Evolutionary conservation across 1,139 yeast species (phyloP).

Genomic region (Blastobotrys serpentis): DNA sequence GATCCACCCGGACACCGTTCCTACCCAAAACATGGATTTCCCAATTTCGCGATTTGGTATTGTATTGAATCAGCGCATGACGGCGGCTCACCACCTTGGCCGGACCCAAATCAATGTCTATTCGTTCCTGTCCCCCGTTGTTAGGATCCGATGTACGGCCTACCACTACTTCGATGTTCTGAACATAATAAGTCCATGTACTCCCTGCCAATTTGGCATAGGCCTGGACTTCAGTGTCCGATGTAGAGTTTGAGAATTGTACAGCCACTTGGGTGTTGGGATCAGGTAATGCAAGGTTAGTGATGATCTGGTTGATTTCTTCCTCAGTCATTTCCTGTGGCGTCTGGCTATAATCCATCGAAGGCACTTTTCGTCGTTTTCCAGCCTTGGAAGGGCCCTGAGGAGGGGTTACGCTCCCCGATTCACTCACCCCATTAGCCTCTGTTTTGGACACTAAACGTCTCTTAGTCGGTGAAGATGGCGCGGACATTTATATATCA

Average conservation of each 20-base stretch:
- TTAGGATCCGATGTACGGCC: constrained; percentile 75
- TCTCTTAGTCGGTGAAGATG: constrained; percentile 14
- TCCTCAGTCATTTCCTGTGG: constrained; percentile 18
- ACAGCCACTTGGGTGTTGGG: constrained; percentile 45
- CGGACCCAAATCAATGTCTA: constrained; percentile 92
- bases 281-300: constrained; percentile 47
- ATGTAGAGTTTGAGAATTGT: constrained; percentile 56
- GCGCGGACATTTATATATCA: background rate
- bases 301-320: constrained; percentile 47
- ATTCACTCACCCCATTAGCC: constrained; percentile 1
- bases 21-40: constrained; percentile 80
- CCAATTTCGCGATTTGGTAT: constrained; percentile 76
- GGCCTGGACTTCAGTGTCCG: constrained; percentile 87
- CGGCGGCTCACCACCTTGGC: constrained; percentile 91
- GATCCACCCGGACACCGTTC: constrained; percentile 88
- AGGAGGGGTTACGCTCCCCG: constrained; percentile 5
- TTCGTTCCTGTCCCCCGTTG: constrained; percentile 35
- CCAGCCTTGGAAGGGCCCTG: constrained; percentile 1
- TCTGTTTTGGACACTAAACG: constrained; percentile 1
- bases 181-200: constrained; percentile 92
- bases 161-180: constrained; percentile 69
- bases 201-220: constrained; percentile 94
- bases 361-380: constrained; percentile 17
- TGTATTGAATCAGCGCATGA: constrained; percentile 83
- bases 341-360: background rate